A percentile compares a stretch with the other conserved stretches of the same genome.
phyloP scores from a whole-genome alignment of 129 eudicot species.

The Erigeron canadensis region DNA sequence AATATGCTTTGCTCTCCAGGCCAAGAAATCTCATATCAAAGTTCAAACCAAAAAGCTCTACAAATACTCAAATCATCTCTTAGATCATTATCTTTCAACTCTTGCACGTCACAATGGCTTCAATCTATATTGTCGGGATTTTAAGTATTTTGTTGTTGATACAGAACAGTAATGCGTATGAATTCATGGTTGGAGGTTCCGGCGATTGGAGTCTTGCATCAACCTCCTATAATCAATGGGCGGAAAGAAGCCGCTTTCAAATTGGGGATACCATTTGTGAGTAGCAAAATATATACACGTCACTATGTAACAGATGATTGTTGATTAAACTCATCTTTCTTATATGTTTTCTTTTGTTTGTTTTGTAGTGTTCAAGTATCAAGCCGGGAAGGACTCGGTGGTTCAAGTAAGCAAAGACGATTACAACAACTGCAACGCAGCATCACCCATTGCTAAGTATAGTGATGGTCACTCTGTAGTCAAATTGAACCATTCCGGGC shows the following conservation, averaged over 20 bases:
- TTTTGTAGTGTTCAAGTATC: conserved; percentile 59
- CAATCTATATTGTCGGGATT: conserved; percentile 23
- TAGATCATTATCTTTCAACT: conserved; percentile 10
- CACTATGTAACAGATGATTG: conserved; percentile 4
- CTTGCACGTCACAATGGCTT: conserved; percentile 41
- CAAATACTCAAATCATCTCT: conserved; percentile 50
- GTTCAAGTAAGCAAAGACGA: conserved; percentile 65
- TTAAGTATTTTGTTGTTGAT: conserved; percentile 49
- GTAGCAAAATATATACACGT: conserved; percentile 18
- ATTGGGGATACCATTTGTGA: conserved; percentile 5
- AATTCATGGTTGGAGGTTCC: conserved; percentile 79
- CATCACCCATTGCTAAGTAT: conserved; percentile 35
- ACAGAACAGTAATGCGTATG: conserved; percentile 43
- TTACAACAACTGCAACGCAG: conserved; percentile 55
- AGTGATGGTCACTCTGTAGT: conserved; percentile 33
- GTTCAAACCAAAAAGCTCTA: conserved; percentile 53
- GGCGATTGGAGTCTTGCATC: conserved; percentile 63
- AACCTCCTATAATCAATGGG: conserved; percentile 24
- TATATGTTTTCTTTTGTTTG: neutral
- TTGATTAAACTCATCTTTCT: neutral
- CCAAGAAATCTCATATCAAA: conserved; percentile 55
- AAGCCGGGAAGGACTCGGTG: conserved; percentile 61
- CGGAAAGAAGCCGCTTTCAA: conserved; percentile 24
- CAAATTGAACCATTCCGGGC: conserved; percentile 37
- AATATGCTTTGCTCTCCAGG: conserved; percentile 59